Percentiles rank a stretch among this genome's conserved stretches.
These are phyloP conservation scores for Chalara sp. DNA, from an alignment of 2,329 filamentous ascomycete species.

Conservation along the genomic window DNA sequence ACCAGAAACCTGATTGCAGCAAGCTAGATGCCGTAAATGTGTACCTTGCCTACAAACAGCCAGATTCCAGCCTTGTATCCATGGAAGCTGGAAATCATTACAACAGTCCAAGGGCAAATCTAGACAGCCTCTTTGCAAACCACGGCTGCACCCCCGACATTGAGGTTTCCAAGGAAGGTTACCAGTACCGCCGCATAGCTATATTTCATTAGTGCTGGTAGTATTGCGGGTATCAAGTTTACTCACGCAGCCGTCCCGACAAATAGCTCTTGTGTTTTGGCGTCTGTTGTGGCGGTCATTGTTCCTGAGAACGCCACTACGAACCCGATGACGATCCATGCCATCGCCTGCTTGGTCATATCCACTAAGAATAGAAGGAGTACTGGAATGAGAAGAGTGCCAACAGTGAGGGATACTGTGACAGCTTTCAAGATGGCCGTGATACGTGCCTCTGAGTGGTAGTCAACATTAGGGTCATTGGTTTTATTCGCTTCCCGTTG, in stretches of 20 bases:
- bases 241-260: slow-evolving; percentile 2
- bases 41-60: too few relatives aligned
- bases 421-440: not conserved
- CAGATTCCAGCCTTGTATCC: too few relatives aligned
- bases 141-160: not conserved
- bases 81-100: too few relatives aligned
- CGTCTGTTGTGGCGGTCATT: not conserved
- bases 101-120: too few relatives aligned
- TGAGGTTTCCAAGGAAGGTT: slow-evolving; percentile 2
- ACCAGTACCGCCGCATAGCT: slow-evolving; percentile 3
- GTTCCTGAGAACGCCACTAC: not conserved
- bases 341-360: not conserved
- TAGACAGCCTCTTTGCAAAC: too few relatives aligned
- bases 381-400: slow-evolving; percentile 1
- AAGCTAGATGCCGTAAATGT: too few relatives aligned
- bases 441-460: not conserved
- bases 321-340: not conserved
- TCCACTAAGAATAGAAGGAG: slow-evolving; percentile 1
- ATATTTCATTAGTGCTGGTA: not conserved
- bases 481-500: not conserved
- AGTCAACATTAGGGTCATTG: not conserved
- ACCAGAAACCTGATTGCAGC: too few relatives aligned
- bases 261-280: slow-evolving; percentile 1
- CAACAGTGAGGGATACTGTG: not conserved
- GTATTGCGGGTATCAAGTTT: not conserved